Percentiles rank a stretch among this genome's conserved stretches.
Conservation (phyloP, 1,284 basidiomycete genomes). For the Agaricales sp. region DNA sequence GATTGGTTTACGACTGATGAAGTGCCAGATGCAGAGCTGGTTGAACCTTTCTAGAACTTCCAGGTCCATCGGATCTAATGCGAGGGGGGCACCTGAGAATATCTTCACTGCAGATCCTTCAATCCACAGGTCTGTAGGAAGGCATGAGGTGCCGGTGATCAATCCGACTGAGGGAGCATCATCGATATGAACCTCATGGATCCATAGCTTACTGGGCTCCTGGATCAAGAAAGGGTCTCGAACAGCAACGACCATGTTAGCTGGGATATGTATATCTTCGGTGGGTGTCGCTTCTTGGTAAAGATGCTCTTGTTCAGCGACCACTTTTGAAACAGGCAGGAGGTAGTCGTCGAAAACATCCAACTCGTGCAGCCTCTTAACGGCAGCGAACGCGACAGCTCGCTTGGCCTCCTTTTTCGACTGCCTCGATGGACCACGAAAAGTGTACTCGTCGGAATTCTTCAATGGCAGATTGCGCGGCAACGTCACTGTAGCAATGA, state of each 20-base stretch:
- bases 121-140: constrained; percentile 15
- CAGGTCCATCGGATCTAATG: constrained; percentile 31
- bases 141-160: constrained; percentile 48
- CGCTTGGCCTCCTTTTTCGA: constrained; percentile 76
- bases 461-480: constrained; percentile 56
- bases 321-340: constrained; percentile 42
- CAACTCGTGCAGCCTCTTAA: constrained; percentile 53
- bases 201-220: constrained; percentile 33
- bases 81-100: constrained; percentile 26
- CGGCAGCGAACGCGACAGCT: constrained; percentile 68
- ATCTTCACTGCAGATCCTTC: constrained; percentile 25
- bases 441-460: constrained; percentile 37
- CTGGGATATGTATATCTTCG: constrained; percentile 27
- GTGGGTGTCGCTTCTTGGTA: constrained; percentile 28
- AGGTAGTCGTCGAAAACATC: constrained; percentile 74
- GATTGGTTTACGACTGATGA: constrained; percentile 48
- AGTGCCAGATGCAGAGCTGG: constrained; percentile 48
- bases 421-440: constrained; percentile 42
- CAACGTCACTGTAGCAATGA: constrained; percentile 45
- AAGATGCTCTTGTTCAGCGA: constrained; percentile 36
- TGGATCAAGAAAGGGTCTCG: constrained; percentile 57
- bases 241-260: constrained; percentile 44
- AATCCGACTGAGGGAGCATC: constrained; percentile 41
- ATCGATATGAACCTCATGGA: constrained; percentile 49
- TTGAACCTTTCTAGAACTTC: constrained; percentile 53